Base-by-base conservation (phyloP, 2,329 filamentous ascomycete genomes). In the Aureobasidium leucospermi region DNA sequence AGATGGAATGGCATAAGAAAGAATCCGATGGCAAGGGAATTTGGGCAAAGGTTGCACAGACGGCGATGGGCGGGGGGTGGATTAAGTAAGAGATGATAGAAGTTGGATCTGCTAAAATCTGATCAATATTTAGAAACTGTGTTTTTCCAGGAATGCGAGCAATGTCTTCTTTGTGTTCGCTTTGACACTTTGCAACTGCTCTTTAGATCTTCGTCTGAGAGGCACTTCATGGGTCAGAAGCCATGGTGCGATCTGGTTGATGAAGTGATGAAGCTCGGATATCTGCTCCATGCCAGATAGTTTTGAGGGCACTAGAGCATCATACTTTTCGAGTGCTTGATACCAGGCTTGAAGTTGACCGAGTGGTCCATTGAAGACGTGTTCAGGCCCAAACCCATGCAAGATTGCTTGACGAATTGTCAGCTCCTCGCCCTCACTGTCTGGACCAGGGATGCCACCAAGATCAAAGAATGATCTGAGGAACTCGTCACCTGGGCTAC, bases 41-140 rank as follows among this genome's bases (percentile, higher is more conserved):
- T 34, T 62, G 61, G 62, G 58, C 34, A 7, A 62, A 64, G 39
- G 57, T 65, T 41, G 59, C 60, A 2, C 57, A 59, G 16, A 64
- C 61, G 6, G 49, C 57, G 8, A 58, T 62, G 28, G 63, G 61
- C 7, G 55, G 61, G n/a, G 62, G 63, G 2, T 58, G 45, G 42
- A 62, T 61, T 31, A 61, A 56, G 36, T 62, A 45, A 34, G 9
- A 4, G 6, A 7, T 32, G 46, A 46, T 48, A 28, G 34, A 43
- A 43, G 9, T 36, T 8, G 34, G 8, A 9, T 36, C 8, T 36
- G 34, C 34, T 9, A 13, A 3, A 5, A 23, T 36, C 34, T 36
- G 34, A 36, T 13, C 8, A 13, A 8, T 9, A 9, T 9, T 5
- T 13, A 36, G 13, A 9, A 36, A 9, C 34, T 3, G 34, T 36